These are phyloP conservation scores for Cladosporium phlei DNA, from an alignment of 2,329 filamentous ascomycete genomes.

Conservation along the genomic window DNA sequence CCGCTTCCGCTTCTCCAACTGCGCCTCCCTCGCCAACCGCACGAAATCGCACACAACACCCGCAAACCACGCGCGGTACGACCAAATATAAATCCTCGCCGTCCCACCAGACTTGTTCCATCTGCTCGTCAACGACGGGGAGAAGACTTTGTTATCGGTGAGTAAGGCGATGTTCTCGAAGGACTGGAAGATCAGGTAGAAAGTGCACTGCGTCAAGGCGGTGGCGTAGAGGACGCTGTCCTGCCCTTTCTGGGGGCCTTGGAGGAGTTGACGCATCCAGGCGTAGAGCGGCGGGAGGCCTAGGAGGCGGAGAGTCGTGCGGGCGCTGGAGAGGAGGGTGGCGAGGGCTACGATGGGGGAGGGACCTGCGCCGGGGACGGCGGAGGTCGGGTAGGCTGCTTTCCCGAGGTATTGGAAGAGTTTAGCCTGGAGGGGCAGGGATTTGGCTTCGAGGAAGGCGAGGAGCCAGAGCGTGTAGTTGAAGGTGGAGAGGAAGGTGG, in stretches of 20 bases:
- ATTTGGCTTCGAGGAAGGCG: constrained; percentile 39
- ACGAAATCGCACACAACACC: constrained; percentile 43
- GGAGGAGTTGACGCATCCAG: constrained; percentile 38
- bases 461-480: constrained; percentile 45
- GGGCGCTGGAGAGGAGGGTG: constrained; percentile 37
- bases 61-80: constrained; percentile 41
- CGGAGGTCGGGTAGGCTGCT: constrained; percentile 22
- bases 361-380: constrained; percentile 22
- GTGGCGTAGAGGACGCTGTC: constrained; percentile 41
- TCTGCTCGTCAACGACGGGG: constrained; percentile 31
- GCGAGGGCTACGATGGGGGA: constrained; percentile 33
- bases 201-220: constrained; percentile 37
- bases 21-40: constrained; percentile 39
- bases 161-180: constrained; percentile 42
- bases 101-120: constrained; percentile 31
- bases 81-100: constrained; percentile 37
- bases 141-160: constrained; percentile 38
- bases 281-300: constrained; percentile 43
- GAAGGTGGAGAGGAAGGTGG: constrained; percentile 43
- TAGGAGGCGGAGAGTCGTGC: constrained; percentile 42
- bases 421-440: constrained; percentile 31
- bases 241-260: constrained; percentile 39
- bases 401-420: constrained; percentile 33
- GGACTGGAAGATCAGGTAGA: constrained; percentile 42
- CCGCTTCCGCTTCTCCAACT: constrained; percentile 35